Base-by-base conservation (phyloP, 2,329 filamentous ascomycete species). In the Colletotrichum lentis region DNA sequence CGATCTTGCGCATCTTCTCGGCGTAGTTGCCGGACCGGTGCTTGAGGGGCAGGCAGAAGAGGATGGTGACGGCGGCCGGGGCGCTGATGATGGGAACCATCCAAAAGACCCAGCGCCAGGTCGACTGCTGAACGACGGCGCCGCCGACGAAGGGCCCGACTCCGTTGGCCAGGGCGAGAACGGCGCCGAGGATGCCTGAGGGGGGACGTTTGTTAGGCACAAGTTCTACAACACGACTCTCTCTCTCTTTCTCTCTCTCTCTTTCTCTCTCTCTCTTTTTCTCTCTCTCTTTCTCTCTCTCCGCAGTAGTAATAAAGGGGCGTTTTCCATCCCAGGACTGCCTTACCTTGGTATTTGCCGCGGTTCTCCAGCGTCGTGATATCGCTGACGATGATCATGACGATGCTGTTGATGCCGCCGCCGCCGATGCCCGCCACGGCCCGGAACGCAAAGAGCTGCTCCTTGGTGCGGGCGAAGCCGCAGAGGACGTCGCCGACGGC, bases 381-480 rank as follows among this genome's bases (percentile, higher is more conserved):
- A 53, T 80, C 79, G 37, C 75, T 77, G 8, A 80, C 74, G 49
- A 80, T 78, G 50, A 80, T 80, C 76, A 77, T 78, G 50, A 74
- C 76, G 14, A 77, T 71, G 22, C 74, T 76, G 57, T 73, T 76
- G 59, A 80, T 75, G 18, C 77, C 77, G 2, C 78, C 79, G 10
- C 74, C 76, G 0, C 77, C 78, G 24, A 80, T 70, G 20, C 79
- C 79, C 11, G 76, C 73, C 18, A 80, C 66, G 5, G 73, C 75
- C 5, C 79, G 73, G 56, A 77, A 79, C 0, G 74, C 76, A 67
- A 78, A 80, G n/a, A 80, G 70, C 71, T 75, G 73, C 49, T 72
- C 70, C 4, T 73, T 72, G 7, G 71, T 76, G n/a, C 71, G 69
- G 0, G 77, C 73, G 12, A 80, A 77, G 0, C 77, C 78, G 55